Evolutionary conservation across 768 basidiomycete species (phyloP), one percentile per base, ranked within the genome.

Genomic region (Trametes gibbosa): DNA sequence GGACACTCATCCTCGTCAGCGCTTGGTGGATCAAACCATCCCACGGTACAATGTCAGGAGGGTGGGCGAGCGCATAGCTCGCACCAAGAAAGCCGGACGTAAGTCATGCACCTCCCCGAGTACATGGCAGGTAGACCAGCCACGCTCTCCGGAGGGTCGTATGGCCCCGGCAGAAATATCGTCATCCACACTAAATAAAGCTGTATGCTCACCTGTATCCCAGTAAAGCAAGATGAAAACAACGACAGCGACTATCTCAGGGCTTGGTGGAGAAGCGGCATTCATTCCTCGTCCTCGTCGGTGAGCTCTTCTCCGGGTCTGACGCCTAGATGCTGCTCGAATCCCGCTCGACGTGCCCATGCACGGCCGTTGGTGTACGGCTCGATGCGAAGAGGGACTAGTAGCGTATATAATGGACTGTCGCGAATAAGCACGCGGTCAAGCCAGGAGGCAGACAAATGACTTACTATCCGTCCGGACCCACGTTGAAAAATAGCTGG

Each of bases 261-360:
- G 29, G 29, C 35, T 42, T 6, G 29, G 17, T 29, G 35, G 19
- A 23, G 17, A 7, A 6, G 19, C 35, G 9, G 4, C 7, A 4
- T 17, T 43, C 50, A 73, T 2, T 81, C 79, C 2, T 84, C 81
- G 10, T 84, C 84, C 7, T 85, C 85, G 21, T 95, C 94, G 3
- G 96, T 98, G 61, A 98, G 74, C 67, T 95, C 92, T 58, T 95
- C 96, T 17, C 87, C 90, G 32, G 76, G 77, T n/a, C 80, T 74
- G 2, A 95, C 71, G 5, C 89, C 88, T 2, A 72, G 68, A 63
- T 90, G 87, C 17, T 77, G 72, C 41, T 81, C 78, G 63, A 84
- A 81, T 14, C 90, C 92, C 9, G 79, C 75, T 19, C 79, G 77
- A 16, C 90, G 84, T 13, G 85, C 87, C 92, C 92, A 95, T 0